Evolutionary conservation across 164 flowering plant genomes (phyloP).

Genomic region (Annona cherimola): DNA sequence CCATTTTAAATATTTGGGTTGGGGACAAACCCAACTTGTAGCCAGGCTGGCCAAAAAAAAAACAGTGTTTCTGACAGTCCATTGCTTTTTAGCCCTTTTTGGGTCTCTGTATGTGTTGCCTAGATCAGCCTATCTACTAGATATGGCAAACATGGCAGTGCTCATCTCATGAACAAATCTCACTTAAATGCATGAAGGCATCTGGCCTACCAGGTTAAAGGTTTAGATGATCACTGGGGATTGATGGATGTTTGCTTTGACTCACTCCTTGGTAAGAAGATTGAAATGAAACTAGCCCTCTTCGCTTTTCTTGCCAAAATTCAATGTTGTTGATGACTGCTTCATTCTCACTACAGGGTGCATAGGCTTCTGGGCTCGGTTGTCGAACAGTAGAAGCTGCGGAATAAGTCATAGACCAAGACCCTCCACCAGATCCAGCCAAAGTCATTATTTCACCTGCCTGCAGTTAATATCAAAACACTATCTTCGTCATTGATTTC

Average conservation of each 20-base stretch:
- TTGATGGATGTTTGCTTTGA: conserved; percentile 23
- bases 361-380: conserved; percentile 26
- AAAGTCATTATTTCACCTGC: conserved; percentile 91
- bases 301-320: conserved; percentile 32
- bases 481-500: not conserved
- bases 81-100: not conserved
- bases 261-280: conserved; percentile 31
- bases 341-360: conserved; percentile 34
- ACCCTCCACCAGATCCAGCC: conserved; percentile 90
- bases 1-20: too few relatives aligned
- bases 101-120: not conserved
- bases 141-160: not conserved
- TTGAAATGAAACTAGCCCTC: conserved; percentile 26
- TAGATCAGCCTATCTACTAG: not conserved
- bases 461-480: conserved; percentile 32
- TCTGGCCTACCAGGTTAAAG: not conserved
- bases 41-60: too few relatives aligned
- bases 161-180: not conserved
- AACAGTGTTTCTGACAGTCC: not conserved
- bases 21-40: too few relatives aligned
- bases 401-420: conserved; percentile 75
- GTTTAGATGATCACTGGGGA: conserved; percentile 19
- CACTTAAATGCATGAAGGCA: not conserved
- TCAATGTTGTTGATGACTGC: conserved; percentile 16
- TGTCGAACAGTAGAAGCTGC: conserved; percentile 34